These are phyloP conservation scores for Dactylellina sp. DNA, from an alignment of 2,329 filamentous ascomycete species.

Conservation along the genomic window DNA sequence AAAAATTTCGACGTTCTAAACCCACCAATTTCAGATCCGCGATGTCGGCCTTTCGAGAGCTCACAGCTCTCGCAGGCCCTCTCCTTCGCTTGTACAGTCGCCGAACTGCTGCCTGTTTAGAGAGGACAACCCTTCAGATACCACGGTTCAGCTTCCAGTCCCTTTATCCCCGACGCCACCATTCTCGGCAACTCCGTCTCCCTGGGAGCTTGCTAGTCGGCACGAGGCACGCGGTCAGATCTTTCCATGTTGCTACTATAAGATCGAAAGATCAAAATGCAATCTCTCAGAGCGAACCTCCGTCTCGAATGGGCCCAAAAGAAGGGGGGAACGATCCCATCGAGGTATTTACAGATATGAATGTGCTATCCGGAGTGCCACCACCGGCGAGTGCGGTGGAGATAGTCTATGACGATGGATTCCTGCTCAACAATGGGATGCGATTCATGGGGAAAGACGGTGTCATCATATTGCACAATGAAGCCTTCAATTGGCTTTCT, in stretches of 20 bases:
- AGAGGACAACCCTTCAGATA: conserved; percentile 5
- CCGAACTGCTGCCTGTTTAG: conserved; percentile 48
- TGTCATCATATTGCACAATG: conserved; percentile 82
- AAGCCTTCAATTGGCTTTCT: conserved; percentile 84
- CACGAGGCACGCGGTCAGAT: conserved; percentile 30
- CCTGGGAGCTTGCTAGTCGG: conserved; percentile 15
- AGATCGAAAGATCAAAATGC: conserved; percentile 25
- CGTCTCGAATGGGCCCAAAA: conserved; percentile 40
- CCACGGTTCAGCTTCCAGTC: conserved; percentile 33
- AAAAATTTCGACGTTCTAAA: conserved; percentile 4
- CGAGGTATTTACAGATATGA: conserved; percentile 73
- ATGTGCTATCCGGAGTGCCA: conserved; percentile 81
- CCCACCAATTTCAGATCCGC: conserved; percentile 19
- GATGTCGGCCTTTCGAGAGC: conserved; percentile 40
- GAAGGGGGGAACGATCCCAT: conserved; percentile 53
- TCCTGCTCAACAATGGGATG: conserved; percentile 84
- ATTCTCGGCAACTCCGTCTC: conserved; percentile 49
- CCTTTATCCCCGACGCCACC: conserved; percentile 44
- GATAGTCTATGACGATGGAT: conserved; percentile 83
- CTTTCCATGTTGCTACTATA: conserved; percentile 33
- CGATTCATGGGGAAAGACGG: conserved; percentile 77
- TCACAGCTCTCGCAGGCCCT: conserved; percentile 33
- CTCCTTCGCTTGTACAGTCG: conserved; percentile 43
- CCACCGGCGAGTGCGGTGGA: conserved; percentile 85
- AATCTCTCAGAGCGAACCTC: conserved; percentile 28